These are phyloP conservation scores for Naganishia liquefaciens DNA, from an alignment of 1,284 basidiomycete species.

Conservation along the genomic window DNA sequence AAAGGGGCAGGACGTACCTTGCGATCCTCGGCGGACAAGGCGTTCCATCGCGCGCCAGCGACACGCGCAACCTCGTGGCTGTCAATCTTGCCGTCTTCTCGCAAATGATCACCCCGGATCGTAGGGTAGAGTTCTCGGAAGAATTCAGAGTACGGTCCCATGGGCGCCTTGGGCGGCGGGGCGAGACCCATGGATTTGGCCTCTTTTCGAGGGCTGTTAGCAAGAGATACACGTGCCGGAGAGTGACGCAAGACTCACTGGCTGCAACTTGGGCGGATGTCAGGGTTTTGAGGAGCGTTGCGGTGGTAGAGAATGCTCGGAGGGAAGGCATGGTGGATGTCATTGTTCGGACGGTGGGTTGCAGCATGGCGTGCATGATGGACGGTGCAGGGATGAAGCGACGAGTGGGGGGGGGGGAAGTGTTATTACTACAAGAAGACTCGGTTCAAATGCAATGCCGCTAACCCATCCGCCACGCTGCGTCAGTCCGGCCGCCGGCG, in stretches of 20 bases:
- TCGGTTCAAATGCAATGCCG: no score
- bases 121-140: slow-evolving; percentile 30
- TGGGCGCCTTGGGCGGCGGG: slow-evolving; percentile 31
- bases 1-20: slow-evolving; percentile 23
- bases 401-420: no score
- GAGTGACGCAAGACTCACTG: neutral
- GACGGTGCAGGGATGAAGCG: no score
- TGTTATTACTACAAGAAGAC: no score
- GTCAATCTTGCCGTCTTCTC: slow-evolving; percentile 24
- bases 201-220: neutral
- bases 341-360: neutral
- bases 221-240: neutral
- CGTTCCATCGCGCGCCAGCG: slow-evolving; percentile 26
- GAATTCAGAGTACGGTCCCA: slow-evolving; percentile 31
- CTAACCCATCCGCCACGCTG: no score
- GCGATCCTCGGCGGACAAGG: slow-evolving; percentile 25
- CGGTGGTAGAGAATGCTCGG: slow-evolving; percentile 20
- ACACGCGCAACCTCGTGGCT: slow-evolving; percentile 28
- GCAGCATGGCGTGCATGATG: neutral
- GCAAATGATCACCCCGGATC: slow-evolving; percentile 17
- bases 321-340: no score
- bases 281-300: neutral
- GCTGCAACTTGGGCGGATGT: slow-evolving; percentile 5
- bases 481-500: no score
- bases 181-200: slow-evolving; percentile 22